Evolutionary conservation across 352 stramenopile genomes (phyloP), one percentile per base, ranked within the genome.

Genomic region (Thalassiosira mediterranea): DNA sequence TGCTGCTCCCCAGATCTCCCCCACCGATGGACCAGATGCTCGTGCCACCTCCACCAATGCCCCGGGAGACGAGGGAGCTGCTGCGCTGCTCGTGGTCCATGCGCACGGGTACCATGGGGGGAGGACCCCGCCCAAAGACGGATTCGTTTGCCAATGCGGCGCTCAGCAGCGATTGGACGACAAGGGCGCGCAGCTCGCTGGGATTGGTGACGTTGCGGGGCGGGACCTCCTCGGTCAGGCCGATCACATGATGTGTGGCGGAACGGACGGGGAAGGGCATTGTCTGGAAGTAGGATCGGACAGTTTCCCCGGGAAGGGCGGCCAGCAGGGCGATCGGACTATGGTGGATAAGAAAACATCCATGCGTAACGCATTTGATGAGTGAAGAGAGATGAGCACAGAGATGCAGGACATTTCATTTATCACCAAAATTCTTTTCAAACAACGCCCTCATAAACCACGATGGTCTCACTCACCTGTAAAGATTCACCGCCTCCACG

Each of bases 401-500:
- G n/a, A n/a, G n/a, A n/a, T n/a, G n/a, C n/a, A n/a, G n/a, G n/a
- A n/a, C n/a, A n/a, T n/a, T n/a, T n/a, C n/a, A n/a, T n/a, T n/a
- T n/a, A n/a, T n/a, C n/a, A n/a, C n/a, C n/a, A n/a, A n/a, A n/a
- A n/a, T n/a, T n/a, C n/a, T n/a, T n/a, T n/a, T n/a, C n/a, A n/a
- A n/a, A n/a, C n/a, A n/a, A n/a, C n/a, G n/a, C n/a, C n/a, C n/a
- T n/a, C n/a, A n/a, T n/a, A n/a, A n/a, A n/a, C n/a, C n/a, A n/a
- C n/a, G n/a, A n/a, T n/a, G n/a, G n/a, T n/a, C n/a, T n/a, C n/a
- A n/a, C n/a, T n/a, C n/a, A n/a, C n/a, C n/a, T 81, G 65, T 85
- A 85, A 29, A 85, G 58, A 48, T 85, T 85, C 15, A 85, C 70
- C 54, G 76, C 60, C 21, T 76, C 68, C 5, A 85, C 65, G 21